Conservation (phyloP, 352 stramenopile genomes). For the Phytophthora citricola region DNA sequence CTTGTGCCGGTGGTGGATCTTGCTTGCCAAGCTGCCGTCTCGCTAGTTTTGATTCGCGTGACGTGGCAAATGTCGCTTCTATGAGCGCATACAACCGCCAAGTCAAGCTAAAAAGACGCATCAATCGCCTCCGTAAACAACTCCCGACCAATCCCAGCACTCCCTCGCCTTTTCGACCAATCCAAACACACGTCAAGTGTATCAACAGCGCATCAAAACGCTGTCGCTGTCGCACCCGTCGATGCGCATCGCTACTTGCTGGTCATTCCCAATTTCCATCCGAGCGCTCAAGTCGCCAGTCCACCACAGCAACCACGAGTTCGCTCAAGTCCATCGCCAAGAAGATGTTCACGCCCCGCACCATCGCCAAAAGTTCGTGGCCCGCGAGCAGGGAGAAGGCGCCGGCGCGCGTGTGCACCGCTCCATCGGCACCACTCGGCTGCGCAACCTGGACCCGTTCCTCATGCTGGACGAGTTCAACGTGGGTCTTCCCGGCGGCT, state of each 20-base stretch:
- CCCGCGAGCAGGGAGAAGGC: slow-evolving; percentile 43
- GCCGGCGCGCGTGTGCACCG: slow-evolving; percentile 45
- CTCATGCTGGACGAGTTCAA: slow-evolving; percentile 72
- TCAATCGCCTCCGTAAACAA: slow-evolving; percentile 19
- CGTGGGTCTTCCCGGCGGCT: slow-evolving; percentile 72
- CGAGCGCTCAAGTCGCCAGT: slow-evolving; percentile 1
- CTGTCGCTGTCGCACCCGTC: background rate
- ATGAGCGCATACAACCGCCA: slow-evolving; percentile 13
- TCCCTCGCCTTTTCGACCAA: slow-evolving; percentile 3
- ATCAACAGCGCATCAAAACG: background rate
- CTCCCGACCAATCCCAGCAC: too few species aligned
- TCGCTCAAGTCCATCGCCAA: slow-evolving; percentile 25
- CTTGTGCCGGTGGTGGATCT: background rate
- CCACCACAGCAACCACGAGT: slow-evolving; percentile 18
- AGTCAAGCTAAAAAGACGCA: slow-evolving; percentile 13
- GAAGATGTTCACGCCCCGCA: slow-evolving; percentile 39
- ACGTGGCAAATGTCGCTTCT: slow-evolving; percentile 21
- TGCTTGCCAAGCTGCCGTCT: background rate
- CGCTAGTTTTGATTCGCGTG: slow-evolving; percentile 27
- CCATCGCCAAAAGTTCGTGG: slow-evolving; percentile 48
- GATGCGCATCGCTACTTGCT: background rate
- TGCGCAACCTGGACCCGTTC: slow-evolving; percentile 56
- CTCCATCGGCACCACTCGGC: slow-evolving; percentile 41
- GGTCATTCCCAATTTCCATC: slow-evolving; percentile 25
- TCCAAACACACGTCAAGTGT: slow-evolving; percentile 2